Evolutionary conservation across 768 basidiomycete species (phyloP).

Genomic region (Lepiota venenata): DNA sequence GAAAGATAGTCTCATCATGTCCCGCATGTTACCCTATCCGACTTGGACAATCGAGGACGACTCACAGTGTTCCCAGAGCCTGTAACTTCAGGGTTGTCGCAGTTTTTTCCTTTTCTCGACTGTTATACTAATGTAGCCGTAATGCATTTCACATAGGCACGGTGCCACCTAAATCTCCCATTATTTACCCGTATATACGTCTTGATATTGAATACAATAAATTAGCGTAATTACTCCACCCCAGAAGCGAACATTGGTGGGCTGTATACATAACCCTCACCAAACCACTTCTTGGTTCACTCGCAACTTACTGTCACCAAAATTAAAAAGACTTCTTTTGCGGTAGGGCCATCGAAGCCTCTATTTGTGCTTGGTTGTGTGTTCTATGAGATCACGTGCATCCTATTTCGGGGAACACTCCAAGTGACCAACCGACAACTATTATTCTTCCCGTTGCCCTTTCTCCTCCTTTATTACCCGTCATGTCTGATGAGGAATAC

Average conservation of each 20-base stretch:
- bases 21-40: conserved; percentile 41
- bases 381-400: no score
- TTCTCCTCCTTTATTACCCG: conserved; percentile 1
- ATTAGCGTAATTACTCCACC: background rate
- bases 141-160: conserved; percentile 1
- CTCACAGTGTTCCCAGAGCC: conserved; percentile 18
- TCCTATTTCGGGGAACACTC: no score
- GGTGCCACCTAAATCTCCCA: background rate
- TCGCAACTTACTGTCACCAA: no score
- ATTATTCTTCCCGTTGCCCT: background rate
- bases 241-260: no score
- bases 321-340: no score
- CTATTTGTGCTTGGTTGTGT: no score
- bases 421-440: background rate
- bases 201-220: background rate
- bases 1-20: conserved; percentile 72
- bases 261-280: no score
- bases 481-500: conserved; percentile 46
- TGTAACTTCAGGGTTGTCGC: background rate
- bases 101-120: background rate
- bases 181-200: background rate
- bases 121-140: background rate
- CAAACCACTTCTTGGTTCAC: no score
- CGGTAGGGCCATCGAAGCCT: no score
- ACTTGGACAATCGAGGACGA: conserved; percentile 20